Evolutionary conservation across 495 filamentous ascomycete genomes (phyloP).

Genomic region (Penicillium subrubescens): DNA sequence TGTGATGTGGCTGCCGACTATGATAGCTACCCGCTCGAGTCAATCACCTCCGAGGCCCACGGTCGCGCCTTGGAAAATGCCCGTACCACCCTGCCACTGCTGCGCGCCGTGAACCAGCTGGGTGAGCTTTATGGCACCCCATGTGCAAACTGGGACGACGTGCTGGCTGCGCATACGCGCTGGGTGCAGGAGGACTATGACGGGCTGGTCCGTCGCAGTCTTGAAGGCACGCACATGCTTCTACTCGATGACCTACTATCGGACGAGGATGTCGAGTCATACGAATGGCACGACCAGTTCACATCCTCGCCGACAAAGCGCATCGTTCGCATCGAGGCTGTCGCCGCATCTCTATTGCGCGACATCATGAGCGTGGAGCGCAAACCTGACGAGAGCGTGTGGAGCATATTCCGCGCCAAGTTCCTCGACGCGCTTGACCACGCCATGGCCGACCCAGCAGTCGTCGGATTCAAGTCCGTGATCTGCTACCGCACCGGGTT

Average conservation of each 20-base stretch:
- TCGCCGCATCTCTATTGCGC: conserved; percentile 67
- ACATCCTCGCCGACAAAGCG: conserved; percentile 65
- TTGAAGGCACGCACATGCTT: conserved; percentile 73
- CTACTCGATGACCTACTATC: conserved; percentile 79
- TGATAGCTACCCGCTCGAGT: conserved; percentile 46
- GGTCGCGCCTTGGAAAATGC: conserved; percentile 65
- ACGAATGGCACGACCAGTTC: conserved; percentile 71
- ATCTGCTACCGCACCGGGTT: conserved; percentile 84
- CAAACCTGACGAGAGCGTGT: conserved; percentile 29
- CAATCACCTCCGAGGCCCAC: conserved; percentile 75
- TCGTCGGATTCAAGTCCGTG: conserved; percentile 84
- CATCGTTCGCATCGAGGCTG: conserved; percentile 81
- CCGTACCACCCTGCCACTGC: conserved; percentile 62
- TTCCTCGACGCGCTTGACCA: conserved; percentile 53
- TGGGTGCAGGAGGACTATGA: conserved; percentile 57
- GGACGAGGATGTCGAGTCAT: conserved; percentile 58
- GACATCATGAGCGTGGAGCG: conserved; percentile 33
- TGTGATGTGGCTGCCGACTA: conserved; percentile 33
- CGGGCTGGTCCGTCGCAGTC: conserved; percentile 62
- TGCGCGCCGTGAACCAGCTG: conserved; percentile 72
- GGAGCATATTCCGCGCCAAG: conserved; percentile 41
- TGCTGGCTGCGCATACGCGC: conserved; percentile 60
- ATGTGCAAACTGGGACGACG: conserved; percentile 57
- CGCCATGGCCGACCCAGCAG: conserved; percentile 62
- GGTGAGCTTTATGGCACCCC: conserved; percentile 61